Percentiles rank a stretch among this genome's conserved stretches.
Conservation (phyloP, 768 basidiomycete species). For the Podaxis carcinomalis region DNA sequence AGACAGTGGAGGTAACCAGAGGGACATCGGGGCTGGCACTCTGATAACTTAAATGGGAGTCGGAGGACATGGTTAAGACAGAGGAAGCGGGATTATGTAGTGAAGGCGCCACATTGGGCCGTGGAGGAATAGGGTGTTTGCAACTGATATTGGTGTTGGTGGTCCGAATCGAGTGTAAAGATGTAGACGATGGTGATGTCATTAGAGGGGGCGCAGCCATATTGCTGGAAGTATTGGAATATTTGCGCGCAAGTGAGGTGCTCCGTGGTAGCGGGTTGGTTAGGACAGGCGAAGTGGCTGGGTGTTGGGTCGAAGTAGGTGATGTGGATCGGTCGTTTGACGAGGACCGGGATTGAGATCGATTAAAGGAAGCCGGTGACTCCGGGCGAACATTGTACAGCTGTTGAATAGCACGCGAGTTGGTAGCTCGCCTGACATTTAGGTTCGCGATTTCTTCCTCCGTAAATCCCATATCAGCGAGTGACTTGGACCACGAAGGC, state of each 20-base stretch:
- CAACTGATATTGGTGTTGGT: conserved; percentile 11
- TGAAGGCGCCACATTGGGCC: conserved; percentile 12
- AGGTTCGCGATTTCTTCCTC: conserved; percentile 68
- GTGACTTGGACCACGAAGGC: conserved; percentile 66
- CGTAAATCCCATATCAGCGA: conserved; percentile 57
- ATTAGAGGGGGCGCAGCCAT: conserved; percentile 11
- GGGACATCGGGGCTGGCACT: not conserved
- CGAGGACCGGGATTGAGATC: not conserved
- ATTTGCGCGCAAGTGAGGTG: conserved; percentile 31
- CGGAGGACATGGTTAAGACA: conserved; percentile 17
- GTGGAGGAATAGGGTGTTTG: conserved; percentile 8
- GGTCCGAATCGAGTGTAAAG: conserved; percentile 16
- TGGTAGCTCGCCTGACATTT: conserved; percentile 36
- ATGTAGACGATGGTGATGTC: conserved; percentile 18
- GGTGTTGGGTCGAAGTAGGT: conserved; percentile 9
- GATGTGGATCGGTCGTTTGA: not conserved
- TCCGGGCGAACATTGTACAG: conserved; percentile 32
- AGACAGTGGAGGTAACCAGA: not conserved
- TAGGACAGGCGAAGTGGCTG: conserved; percentile 14
- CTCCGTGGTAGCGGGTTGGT: conserved; percentile 28
- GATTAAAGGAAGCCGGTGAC: conserved; percentile 19
- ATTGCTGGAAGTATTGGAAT: conserved; percentile 20
- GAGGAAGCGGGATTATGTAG: conserved; percentile 13
- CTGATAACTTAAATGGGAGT: conserved; percentile 17
- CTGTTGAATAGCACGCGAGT: conserved; percentile 30